These are phyloP conservation scores for Fagopyrum esculentum DNA, from an alignment of 148 eudicot species.

Conservation along the genomic window DNA sequence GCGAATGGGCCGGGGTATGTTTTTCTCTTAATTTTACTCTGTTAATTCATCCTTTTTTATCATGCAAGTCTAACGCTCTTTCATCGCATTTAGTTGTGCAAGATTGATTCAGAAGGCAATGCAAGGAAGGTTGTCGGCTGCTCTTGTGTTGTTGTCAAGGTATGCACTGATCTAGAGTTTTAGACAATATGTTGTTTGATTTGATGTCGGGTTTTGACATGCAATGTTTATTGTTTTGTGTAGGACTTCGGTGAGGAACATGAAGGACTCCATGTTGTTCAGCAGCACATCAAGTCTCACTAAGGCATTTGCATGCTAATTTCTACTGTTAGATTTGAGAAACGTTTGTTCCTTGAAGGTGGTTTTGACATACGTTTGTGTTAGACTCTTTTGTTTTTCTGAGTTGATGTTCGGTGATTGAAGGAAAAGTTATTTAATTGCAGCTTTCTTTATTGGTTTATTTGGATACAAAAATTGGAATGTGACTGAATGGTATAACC, in stretches of 20 bases:
- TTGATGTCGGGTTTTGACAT: background rate
- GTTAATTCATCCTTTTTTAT: background rate
- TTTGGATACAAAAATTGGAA: too few species aligned
- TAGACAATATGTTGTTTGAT: background rate
- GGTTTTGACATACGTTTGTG: background rate
- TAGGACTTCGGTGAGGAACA: conserved; percentile 27
- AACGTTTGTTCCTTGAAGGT: too few species aligned
- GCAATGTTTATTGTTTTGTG: conserved; percentile 1
- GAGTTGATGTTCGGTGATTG: background rate
- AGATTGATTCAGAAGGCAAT: conserved; percentile 13
- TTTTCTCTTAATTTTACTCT: background rate
- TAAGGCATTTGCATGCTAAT: background rate
- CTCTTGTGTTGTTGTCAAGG: conserved; percentile 32
- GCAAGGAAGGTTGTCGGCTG: conserved; percentile 14
- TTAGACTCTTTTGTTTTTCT: background rate
- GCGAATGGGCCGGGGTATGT: conserved; percentile 46
- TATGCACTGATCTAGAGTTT: background rate
- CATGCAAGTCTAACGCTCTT: background rate
- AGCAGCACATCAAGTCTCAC: conserved; percentile 22
- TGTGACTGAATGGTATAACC: too few species aligned
- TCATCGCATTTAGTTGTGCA: conserved; percentile 14
- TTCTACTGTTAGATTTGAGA: background rate
- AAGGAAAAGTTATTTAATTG: background rate
- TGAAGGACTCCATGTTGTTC: conserved; percentile 23
- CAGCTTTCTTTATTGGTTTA: too few species aligned